Evolutionary conservation across 2,329 filamentous ascomycete genomes (phyloP).

Genomic region (Thelonectria blattea): DNA sequence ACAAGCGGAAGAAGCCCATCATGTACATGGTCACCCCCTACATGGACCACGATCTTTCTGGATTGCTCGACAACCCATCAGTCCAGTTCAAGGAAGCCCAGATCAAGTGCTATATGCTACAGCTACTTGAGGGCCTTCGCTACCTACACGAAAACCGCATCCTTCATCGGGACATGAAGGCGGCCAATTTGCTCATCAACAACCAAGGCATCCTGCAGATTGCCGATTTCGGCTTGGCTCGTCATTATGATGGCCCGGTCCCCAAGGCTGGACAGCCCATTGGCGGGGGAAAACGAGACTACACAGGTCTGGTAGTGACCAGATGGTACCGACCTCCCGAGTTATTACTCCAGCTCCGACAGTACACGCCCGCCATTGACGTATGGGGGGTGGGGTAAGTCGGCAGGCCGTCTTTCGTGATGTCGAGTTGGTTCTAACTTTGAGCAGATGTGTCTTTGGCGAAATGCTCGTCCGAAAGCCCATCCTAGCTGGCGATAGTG

Average conservation of each 20-base stretch:
- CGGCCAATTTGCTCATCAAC: constrained; percentile 94
- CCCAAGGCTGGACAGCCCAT: constrained; percentile 80
- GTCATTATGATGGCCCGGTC: constrained; percentile 86
- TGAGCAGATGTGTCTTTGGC: constrained; percentile 87
- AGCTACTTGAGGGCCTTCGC: constrained; percentile 85
- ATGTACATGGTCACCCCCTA: constrained; percentile 99
- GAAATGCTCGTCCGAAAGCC: constrained; percentile 97
- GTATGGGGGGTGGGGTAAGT: constrained; percentile 95
- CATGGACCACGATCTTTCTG: constrained; percentile 99
- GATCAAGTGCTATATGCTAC: constrained; percentile 97
- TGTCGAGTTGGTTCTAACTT: constrained; percentile 28
- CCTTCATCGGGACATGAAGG: constrained; percentile 98
- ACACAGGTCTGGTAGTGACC: constrained; percentile 96
- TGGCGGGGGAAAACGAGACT: constrained; percentile 85
- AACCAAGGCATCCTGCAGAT: constrained; percentile 94
- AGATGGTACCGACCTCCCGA: constrained; percentile 97
- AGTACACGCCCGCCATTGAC: constrained; percentile 97
- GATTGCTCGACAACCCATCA: constrained; percentile 90
- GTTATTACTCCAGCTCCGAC: constrained; percentile 82
- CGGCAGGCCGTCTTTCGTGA: constrained; percentile 1
- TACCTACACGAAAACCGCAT: constrained; percentile 93
- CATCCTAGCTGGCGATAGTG: constrained; percentile 88
- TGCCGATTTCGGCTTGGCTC: constrained; percentile 92
- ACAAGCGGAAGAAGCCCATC: constrained; percentile 81
- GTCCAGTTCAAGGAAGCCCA: constrained; percentile 87